Base-by-base conservation (phyloP, 148 eudicot genomes). In the Beta vulgaris region DNA sequence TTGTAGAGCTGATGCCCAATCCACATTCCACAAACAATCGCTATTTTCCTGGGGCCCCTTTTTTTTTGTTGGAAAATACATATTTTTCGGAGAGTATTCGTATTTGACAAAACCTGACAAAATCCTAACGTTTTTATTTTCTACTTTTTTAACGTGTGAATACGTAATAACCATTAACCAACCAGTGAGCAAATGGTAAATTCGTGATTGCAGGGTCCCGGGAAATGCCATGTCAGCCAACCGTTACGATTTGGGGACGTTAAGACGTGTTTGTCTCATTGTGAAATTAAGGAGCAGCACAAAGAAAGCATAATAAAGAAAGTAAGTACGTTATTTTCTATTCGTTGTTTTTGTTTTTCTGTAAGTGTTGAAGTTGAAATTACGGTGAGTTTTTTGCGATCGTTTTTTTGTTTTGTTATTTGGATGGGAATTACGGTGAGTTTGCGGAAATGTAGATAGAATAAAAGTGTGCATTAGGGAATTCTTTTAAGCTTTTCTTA, bases 171-270 rank as follows among this genome's bases (percentile, higher is more conserved):
- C n/a, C n/a, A n/a, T n/a, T n/a, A n/a, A n/a, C n/a, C n/a, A n/a
- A n/a, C n/a, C 6, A 11, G 15, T 15, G 48, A 16, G 14, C 51
- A 43, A 68, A 43, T 8, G 59, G 71, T 61, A 39, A n/a, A n/a
- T n/a, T n/a, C n/a, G n/a, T n/a, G n/a, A n/a, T n/a, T n/a, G n/a
- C n/a, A n/a, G n/a, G n/a, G n/a, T n/a, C n/a, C n/a, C n/a, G n/a
- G 8, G 18, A n/a, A 42, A 53, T 68, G 82, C 71, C 82, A 73
- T 59, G 82, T 79, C 82, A 79, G 69, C 74, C 42, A 59, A 67
- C 82, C 82, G 82, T 79, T 79, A 60, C 54, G 26, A 18, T 37
- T 63, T 71, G 15, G 31, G 43, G 74, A 35, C 59, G 58, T 69
- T 77, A n/a, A 25, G 62, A n/a, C 39, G 74, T 46, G 34, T 79